Evolutionary conservation across 495 filamentous ascomycete genomes (phyloP).

Genomic region (Trichoderma virens): DNA sequence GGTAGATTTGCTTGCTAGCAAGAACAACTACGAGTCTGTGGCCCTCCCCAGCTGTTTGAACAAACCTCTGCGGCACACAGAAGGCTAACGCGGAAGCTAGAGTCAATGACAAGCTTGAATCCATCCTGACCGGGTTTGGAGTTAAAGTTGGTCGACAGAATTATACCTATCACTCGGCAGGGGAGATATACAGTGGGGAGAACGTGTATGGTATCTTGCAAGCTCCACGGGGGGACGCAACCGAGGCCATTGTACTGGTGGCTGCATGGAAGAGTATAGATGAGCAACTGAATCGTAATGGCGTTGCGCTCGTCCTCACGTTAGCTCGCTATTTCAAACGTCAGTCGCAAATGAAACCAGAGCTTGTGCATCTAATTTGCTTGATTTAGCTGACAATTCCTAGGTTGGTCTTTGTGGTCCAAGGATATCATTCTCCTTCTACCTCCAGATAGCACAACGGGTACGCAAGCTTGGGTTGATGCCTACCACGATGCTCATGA

Average conservation of each 20-base stretch:
- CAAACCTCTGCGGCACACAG: neutral
- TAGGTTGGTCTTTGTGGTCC: slow-evolving; percentile 94
- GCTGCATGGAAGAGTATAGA: slow-evolving; percentile 83
- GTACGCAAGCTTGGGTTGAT: slow-evolving; percentile 94
- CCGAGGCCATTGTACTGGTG: slow-evolving; percentile 89
- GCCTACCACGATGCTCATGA: slow-evolving; percentile 89
- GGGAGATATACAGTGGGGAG: slow-evolving; percentile 67
- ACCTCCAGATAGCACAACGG: slow-evolving; percentile 78
- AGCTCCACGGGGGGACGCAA: slow-evolving; percentile 93
- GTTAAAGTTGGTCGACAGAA: slow-evolving; percentile 80
- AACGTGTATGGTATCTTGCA: slow-evolving; percentile 95
- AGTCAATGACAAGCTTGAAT: slow-evolving; percentile 60
- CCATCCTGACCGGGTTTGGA: slow-evolving; percentile 67
- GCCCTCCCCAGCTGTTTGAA: neutral
- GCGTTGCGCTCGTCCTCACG: slow-evolving; percentile 75
- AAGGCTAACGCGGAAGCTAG: neutral
- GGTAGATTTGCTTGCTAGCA: slow-evolving; percentile 53
- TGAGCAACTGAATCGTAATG: slow-evolving; percentile 72
- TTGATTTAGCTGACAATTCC: neutral
- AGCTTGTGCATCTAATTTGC: slow-evolving; percentile 16
- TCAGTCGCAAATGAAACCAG: slow-evolving; percentile 24
- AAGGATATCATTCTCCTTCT: slow-evolving; percentile 96
- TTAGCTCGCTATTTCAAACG: slow-evolving; percentile 90
- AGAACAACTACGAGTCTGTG: slow-evolving; percentile 42
- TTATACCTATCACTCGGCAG: slow-evolving; percentile 67